Percentiles rank a stretch among this genome's conserved stretches.
These are phyloP conservation scores for Phialocephala subalpina DNA, from an alignment of 2,329 filamentous ascomycete species.

Conservation along the genomic window DNA sequence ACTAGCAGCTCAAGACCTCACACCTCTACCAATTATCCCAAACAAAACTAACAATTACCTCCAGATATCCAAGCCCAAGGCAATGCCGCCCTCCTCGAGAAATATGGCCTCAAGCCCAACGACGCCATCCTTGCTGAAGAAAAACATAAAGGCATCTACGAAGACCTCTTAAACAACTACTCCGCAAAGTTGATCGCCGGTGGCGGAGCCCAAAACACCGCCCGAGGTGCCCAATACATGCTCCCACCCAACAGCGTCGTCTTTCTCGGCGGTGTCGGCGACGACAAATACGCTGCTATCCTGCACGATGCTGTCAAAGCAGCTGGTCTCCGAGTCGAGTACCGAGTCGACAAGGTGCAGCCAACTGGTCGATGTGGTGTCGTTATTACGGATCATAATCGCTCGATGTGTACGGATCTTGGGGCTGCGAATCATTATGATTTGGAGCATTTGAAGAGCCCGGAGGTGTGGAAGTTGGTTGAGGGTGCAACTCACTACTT, in stretches of 20 bases:
- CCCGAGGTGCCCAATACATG: constrained; percentile 95
- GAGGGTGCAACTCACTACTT: constrained; percentile 91
- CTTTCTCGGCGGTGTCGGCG: constrained; percentile 92
- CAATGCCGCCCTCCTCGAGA: constrained; percentile 83
- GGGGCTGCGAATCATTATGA: constrained; percentile 98
- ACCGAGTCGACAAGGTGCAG: constrained; percentile 84
- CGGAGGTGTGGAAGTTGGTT: constrained; percentile 90
- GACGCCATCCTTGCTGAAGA: constrained; percentile 96
- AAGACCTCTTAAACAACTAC: constrained; percentile 92
- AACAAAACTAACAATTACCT: constrained; percentile 18
- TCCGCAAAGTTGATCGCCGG: constrained; percentile 95
- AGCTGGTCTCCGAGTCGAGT: constrained; percentile 91
- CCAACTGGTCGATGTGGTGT: constrained; percentile 95
- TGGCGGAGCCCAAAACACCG: constrained; percentile 96
- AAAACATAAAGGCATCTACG: constrained; percentile 88
- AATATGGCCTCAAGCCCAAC: constrained; percentile 94
- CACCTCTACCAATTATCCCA: not conserved
- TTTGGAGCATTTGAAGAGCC: constrained; percentile 88
- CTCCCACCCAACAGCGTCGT: constrained; percentile 88
- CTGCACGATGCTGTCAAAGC: constrained; percentile 86
- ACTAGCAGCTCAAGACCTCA: not conserved
- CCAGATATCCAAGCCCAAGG: constrained; percentile 90
- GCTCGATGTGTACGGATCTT: constrained; percentile 93
- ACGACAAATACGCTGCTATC: constrained; percentile 94
- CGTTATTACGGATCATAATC: constrained; percentile 95